A percentile compares a stretch with the other conserved stretches of the same genome.
Evolutionary conservation across 805 yeast species (phyloP).

Genomic region (Pichia insulana): DNA sequence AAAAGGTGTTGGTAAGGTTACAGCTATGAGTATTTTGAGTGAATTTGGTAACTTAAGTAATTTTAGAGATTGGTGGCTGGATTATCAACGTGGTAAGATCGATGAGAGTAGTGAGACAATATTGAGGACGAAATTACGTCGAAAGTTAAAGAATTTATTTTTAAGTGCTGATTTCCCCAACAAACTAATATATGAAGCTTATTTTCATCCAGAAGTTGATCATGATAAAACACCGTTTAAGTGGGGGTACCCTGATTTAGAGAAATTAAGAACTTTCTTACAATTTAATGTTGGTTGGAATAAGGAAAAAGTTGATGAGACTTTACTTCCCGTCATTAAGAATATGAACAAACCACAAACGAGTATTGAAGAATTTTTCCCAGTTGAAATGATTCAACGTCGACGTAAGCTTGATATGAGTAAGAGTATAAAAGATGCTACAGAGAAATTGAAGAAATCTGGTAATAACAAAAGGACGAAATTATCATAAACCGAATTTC

Average conservation of each 20-base stretch:
- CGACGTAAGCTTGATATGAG: slow-evolving; percentile 43
- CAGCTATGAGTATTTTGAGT: slow-evolving; percentile 82
- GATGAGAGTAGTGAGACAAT: slow-evolving; percentile 34
- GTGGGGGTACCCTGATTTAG: slow-evolving; percentile 90
- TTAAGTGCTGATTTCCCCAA: slow-evolving; percentile 61
- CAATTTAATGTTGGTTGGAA: slow-evolving; percentile 73
- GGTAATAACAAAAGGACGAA: background rate
- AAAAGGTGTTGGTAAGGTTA: slow-evolving; percentile 89
- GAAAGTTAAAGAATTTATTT: slow-evolving; percentile 42
- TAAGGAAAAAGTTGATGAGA: slow-evolving; percentile 66
- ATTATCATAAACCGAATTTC: slow-evolving; percentile 17
- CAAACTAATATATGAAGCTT: slow-evolving; percentile 59
- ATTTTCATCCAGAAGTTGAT: slow-evolving; percentile 76
- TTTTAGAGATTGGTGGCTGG: slow-evolving; percentile 52
- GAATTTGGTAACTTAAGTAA: slow-evolving; percentile 49
- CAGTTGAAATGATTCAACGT: slow-evolving; percentile 43
- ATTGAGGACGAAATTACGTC: slow-evolving; percentile 50
- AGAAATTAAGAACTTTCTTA: slow-evolving; percentile 62
- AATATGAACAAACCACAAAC: slow-evolving; percentile 67
- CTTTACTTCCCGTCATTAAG: slow-evolving; percentile 74
- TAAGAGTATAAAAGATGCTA: slow-evolving; percentile 54
- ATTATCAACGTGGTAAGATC: slow-evolving; percentile 32
- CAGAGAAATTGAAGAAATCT: slow-evolving; percentile 34
- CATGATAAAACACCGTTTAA: slow-evolving; percentile 64
- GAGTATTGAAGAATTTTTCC: slow-evolving; percentile 60